Conservation (phyloP, 495 filamentous ascomycete genomes). For the Penicillium herquei region DNA sequence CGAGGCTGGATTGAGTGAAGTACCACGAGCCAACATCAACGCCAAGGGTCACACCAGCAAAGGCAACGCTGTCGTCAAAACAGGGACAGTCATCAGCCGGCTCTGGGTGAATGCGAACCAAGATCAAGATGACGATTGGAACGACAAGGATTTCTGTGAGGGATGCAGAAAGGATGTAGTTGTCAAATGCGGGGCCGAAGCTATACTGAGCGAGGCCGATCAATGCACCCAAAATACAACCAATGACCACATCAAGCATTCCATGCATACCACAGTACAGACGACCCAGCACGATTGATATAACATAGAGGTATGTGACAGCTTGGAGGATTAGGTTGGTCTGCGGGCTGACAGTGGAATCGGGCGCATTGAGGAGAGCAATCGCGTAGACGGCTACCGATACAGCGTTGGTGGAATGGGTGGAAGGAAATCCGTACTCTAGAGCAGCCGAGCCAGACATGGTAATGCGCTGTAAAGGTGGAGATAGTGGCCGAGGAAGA, state of each 20-base stretch:
- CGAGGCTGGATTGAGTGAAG: slow-evolving; percentile 55
- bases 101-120: slow-evolving; percentile 90
- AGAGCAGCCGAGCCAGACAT: slow-evolving; percentile 94
- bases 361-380: slow-evolving; percentile 58
- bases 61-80: slow-evolving; percentile 94
- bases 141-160: slow-evolving; percentile 57
- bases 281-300: slow-evolving; percentile 86
- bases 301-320: slow-evolving; percentile 75
- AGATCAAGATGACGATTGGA: slow-evolving; percentile 61
- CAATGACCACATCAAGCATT: slow-evolving; percentile 83
- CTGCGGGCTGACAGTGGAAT: slow-evolving; percentile 46
- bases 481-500: slow-evolving; percentile 90
- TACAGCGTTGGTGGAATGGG: slow-evolving; percentile 94
- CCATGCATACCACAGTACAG: slow-evolving; percentile 99
- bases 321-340: slow-evolving; percentile 60
- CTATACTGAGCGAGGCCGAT: slow-evolving; percentile 69
- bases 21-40: slow-evolving; percentile 79
- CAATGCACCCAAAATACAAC: slow-evolving; percentile 68
- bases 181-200: slow-evolving; percentile 65
- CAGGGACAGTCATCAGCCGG: slow-evolving; percentile 96
- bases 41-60: slow-evolving; percentile 84
- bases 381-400: slow-evolving; percentile 88
- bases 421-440: slow-evolving; percentile 96
- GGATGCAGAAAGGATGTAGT: slow-evolving; percentile 52
- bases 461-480: slow-evolving; percentile 89